phyloP scores from a whole-genome alignment of 2,329 filamentous ascomycete genomes.

The Clarireedia homoeocarpa region DNA sequence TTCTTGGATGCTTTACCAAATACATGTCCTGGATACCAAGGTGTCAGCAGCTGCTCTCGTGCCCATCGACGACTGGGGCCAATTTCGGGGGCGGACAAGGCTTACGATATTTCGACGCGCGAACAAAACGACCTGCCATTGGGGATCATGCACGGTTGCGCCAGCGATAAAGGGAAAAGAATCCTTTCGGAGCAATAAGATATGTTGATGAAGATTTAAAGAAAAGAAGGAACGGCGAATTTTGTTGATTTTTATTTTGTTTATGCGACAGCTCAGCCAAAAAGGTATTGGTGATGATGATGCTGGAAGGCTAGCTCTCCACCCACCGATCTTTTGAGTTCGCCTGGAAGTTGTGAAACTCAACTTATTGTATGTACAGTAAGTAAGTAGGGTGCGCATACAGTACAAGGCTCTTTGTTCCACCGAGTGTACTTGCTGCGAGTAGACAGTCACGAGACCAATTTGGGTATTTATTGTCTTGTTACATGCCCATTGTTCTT shows the following conservation, averaged over 20 bases:
- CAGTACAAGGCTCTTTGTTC: too few species aligned
- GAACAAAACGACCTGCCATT: conserved; percentile 67
- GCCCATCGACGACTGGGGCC: conserved; percentile 7
- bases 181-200: not conserved
- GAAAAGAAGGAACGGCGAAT: not conserved
- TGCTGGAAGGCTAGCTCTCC: not conserved
- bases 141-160: conserved; percentile 9
- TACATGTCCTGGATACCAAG: conserved; percentile 67
- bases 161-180: not conserved
- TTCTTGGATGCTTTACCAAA: conserved; percentile 94
- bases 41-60: conserved; percentile 23
- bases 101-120: conserved; percentile 67
- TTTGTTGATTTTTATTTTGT: not conserved
- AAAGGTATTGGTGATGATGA: not conserved
- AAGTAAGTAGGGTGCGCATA: too few species aligned
- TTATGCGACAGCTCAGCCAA: not conserved
- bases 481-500: too few species aligned
- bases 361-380: not conserved
- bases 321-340: not conserved
- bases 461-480: too few species aligned
- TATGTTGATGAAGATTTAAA: conserved; percentile 11
- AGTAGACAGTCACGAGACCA: too few species aligned
- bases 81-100: not conserved
- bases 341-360: conserved; percentile 1
- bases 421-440: too few species aligned